A percentile compares a stretch with the other conserved stretches of the same genome.
phyloP scores from a whole-genome alignment of 2,329 filamentous ascomycete genomes.

The Phialocephala subalpina region DNA sequence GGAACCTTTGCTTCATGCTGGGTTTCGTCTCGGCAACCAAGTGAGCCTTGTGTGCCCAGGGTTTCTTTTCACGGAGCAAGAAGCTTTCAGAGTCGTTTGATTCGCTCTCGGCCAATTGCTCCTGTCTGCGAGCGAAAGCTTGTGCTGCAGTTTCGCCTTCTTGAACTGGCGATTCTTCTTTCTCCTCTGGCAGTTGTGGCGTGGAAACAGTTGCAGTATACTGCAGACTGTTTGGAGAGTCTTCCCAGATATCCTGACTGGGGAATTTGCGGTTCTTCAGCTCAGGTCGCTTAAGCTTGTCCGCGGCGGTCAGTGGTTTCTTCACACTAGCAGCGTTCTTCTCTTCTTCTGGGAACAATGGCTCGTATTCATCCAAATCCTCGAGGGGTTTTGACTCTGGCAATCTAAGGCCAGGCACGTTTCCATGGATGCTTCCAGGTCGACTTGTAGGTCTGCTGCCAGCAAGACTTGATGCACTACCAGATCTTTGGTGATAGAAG shows the following conservation, averaged over 20 bases:
- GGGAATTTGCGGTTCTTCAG: conserved; percentile 78
- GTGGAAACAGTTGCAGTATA: conserved; percentile 84
- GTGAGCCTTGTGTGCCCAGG: conserved; percentile 58
- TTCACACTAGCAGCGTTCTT: conserved; percentile 54
- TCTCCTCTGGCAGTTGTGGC: conserved; percentile 68
- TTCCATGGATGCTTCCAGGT: conserved; percentile 68
- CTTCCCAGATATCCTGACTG: conserved; percentile 97
- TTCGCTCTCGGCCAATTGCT: conserved; percentile 69
- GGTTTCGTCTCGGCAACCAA: conserved; percentile 62
- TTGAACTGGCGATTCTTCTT: conserved; percentile 24
- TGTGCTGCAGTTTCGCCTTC: conserved; percentile 62
- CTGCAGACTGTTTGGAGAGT: conserved; percentile 86
- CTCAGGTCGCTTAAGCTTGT: conserved; percentile 63
- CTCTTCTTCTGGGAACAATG: conserved; percentile 85
- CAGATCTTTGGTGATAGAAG: conserved; percentile 54
- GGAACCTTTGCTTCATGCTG: conserved; percentile 75
- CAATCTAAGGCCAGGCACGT: conserved; percentile 51
- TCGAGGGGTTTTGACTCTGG: conserved; percentile 76
- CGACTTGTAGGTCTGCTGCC: conserved; percentile 65
- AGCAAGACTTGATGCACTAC: conserved; percentile 55
- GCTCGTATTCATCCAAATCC: conserved; percentile 93
- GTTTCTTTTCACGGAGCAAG: conserved; percentile 59
- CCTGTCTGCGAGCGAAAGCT: conserved; percentile 71
- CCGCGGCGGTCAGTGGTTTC: conserved; percentile 58
- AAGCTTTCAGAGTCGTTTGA: conserved; percentile 56